phyloP scores from a whole-genome alignment of 495 filamentous ascomycete species.

The Neurospora sp. region DNA sequence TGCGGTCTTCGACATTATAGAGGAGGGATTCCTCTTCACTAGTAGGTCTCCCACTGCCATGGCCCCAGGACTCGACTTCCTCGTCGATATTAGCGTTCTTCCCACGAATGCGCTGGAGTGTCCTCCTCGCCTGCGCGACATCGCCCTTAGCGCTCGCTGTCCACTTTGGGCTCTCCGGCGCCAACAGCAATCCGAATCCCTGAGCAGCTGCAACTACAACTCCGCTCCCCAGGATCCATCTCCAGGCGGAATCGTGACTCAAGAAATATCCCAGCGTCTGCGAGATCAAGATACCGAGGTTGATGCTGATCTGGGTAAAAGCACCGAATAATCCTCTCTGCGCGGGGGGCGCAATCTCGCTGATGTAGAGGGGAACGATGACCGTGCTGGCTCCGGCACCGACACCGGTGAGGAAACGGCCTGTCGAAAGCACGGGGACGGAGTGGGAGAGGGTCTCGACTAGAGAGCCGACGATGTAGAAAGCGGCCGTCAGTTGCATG shows the following conservation, averaged over 20 bases:
- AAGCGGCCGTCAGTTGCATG: conserved; percentile 61
- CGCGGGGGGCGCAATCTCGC: conserved; percentile 72
- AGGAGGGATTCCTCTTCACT: conserved; percentile 42
- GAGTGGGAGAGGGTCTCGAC: conserved; percentile 60
- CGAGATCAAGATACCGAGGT: conserved; percentile 78
- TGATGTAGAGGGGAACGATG: conserved; percentile 92
- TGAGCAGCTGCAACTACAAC: conserved; percentile 58
- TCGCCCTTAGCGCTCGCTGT: conserved; percentile 56
- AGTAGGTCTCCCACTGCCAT: conserved; percentile 22
- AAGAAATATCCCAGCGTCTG: conserved; percentile 82
- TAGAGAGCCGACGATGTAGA: conserved; percentile 67
- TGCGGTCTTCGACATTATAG: conserved; percentile 6
- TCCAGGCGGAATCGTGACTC: conserved; percentile 67
- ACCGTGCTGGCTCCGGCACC: conserved; percentile 83
- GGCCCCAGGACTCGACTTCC: conserved; percentile 58
- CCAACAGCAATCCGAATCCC: conserved; percentile 51
- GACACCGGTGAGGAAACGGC: conserved; percentile 70
- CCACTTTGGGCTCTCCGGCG: conserved; percentile 83
- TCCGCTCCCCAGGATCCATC: conserved; percentile 69
- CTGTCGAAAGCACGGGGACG: conserved; percentile 57
- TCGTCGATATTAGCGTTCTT: conserved; percentile 56
- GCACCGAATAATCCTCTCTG: conserved; percentile 80
- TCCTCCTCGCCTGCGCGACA: conserved; percentile 47
- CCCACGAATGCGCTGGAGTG: conserved; percentile 67
- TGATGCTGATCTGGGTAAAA: conserved; percentile 88